Percentiles rank a stretch among this genome's conserved stretches.
Conservation (phyloP, 2,329 filamentous ascomycete genomes). For the Colletotrichum gloeosporioides region DNA sequence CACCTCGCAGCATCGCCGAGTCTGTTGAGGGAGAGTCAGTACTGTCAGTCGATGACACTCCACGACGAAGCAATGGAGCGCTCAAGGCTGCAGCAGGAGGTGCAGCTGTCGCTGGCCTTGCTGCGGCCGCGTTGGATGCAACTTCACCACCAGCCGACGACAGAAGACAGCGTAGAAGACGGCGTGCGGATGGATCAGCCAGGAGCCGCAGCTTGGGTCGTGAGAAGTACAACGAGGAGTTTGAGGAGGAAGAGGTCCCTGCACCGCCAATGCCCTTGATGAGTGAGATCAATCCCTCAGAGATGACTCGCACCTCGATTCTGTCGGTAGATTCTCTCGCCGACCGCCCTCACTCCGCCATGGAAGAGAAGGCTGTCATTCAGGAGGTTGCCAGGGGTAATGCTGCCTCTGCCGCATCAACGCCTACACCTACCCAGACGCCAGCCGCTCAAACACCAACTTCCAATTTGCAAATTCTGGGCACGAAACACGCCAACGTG, state of each 20-base stretch:
- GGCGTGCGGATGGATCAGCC: constrained; percentile 54
- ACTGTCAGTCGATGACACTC: constrained; percentile 48
- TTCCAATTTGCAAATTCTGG: constrained; percentile 63
- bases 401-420: constrained; percentile 63
- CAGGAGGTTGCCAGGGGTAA: constrained; percentile 66
- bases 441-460: constrained; percentile 39
- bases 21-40: constrained; percentile 45
- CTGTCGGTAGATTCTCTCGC: constrained; percentile 75
- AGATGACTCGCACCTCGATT: constrained; percentile 87
- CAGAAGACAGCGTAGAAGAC: constrained; percentile 56
- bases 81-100: constrained; percentile 52
- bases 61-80: constrained; percentile 47
- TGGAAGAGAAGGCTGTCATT: constrained; percentile 64
- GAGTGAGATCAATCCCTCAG: constrained; percentile 85
- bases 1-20: constrained; percentile 52
- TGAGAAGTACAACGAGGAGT: constrained; percentile 54
- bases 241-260: constrained; percentile 62
- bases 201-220: constrained; percentile 48
- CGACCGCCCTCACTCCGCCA: constrained; percentile 73
- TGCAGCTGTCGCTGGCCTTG: constrained; percentile 43
- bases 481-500: constrained; percentile 70
- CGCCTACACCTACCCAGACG: constrained; percentile 66
- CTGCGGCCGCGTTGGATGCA: constrained; percentile 40
- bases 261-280: constrained; percentile 84
- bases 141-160: constrained; percentile 52